A percentile compares a stretch with the other conserved stretches of the same genome.
Evolutionary conservation across 805 yeast species (phyloP).

Genomic region (Lipomyces yamadae): DNA sequence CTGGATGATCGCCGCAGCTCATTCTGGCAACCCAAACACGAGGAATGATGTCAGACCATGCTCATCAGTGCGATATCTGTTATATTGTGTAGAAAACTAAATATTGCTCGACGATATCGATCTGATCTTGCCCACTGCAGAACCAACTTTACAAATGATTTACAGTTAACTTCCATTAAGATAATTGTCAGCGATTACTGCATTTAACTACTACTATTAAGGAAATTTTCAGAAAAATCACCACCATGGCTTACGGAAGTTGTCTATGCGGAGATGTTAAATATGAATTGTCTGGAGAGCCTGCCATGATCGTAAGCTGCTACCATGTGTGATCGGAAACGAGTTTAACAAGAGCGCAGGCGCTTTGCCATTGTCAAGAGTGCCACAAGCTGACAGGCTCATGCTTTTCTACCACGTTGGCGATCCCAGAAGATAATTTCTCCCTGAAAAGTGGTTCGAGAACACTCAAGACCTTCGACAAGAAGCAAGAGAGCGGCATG

Average conservation of each 20-base stretch:
- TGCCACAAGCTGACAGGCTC: not conserved
- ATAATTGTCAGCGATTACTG: not conserved
- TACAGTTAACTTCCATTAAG: not conserved
- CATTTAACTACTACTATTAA: not conserved
- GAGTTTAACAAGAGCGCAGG: not conserved
- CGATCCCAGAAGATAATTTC: not conserved
- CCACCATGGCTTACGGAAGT: not conserved
- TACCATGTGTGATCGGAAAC: not conserved
- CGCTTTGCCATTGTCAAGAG: constrained; percentile 1
- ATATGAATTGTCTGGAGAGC: not conserved
- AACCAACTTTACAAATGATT: not conserved
- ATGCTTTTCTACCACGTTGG: not conserved
- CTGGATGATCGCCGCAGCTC: too few species aligned
- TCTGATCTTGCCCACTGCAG: not conserved
- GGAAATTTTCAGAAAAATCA: not conserved
- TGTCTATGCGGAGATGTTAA: not conserved
- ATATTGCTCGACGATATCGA: not conserved
- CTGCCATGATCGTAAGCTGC: not conserved
- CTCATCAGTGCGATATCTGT: not conserved
- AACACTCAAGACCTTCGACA: not conserved
- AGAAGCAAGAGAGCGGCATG: not conserved
- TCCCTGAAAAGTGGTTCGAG: not conserved
- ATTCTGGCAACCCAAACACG: too few species aligned
- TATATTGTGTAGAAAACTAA: not conserved
- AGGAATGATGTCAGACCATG: constrained; percentile 1